Base-by-base conservation (phyloP, 108 stramenopile genomes). In the Conticribra guillardii region DNA sequence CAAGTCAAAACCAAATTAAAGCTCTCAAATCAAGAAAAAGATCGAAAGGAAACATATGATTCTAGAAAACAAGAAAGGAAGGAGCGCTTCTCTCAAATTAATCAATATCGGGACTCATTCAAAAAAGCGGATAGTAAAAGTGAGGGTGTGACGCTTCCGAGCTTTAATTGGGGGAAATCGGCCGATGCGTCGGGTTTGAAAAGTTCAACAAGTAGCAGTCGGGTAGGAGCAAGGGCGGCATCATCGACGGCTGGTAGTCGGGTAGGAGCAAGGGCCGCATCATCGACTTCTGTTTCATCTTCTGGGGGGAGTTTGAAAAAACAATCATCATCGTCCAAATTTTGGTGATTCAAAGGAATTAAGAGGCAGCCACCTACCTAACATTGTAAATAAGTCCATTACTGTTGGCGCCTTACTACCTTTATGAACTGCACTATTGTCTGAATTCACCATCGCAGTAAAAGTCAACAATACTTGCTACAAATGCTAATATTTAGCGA, bases 21-120 rank as follows among this genome's bases (percentile, higher is more conserved):
- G 19, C 37, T 60, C n/a, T 47, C 49, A 18, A 61, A 27, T 16
- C 63, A 72, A 45, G 79, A 79, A 32, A 71, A 72, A 41, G 41
- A 61, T 18, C 54, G 71, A 18, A 72, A 64, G 17, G 60, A 79
- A 41, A 53, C 52, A 27, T 68, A 49, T 29, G 31, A 71, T 34
- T 55, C 65, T n/a, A 50, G 79, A 30, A 79, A 79, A 48, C 31
- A 67, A 52, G 71, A 79, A 17, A 56, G 79, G 53, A 34, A 47
- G 3, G 71, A 79, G 53, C 59, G 79, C 28, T 79, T 79, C 24
- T 44, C 79, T 2, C 60, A 72, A 47, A 66, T 79, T 0, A 79
- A 79, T 49, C 59, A 72, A 41, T 79, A 79, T 60, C 47, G 79
- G 34, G 48, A 67, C 24, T 61, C 70, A 7, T 15, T 76, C 51